phyloP scores from a whole-genome alignment of 2,329 filamentous ascomycete species.

The Arthrinium puccinioides region DNA sequence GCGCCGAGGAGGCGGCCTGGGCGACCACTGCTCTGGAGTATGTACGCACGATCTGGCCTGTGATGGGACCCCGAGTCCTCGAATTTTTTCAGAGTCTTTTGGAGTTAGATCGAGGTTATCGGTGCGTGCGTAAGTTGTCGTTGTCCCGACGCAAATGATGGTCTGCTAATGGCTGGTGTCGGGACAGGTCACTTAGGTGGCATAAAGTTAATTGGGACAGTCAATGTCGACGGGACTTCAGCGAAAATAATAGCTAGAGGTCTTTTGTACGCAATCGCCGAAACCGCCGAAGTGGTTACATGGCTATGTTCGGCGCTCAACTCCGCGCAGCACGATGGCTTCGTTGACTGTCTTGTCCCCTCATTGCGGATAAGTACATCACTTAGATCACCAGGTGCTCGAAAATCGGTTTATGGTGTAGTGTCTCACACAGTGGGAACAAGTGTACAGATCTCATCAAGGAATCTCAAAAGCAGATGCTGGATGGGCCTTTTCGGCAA shows the following conservation, averaged over 20 bases:
- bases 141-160: no score
- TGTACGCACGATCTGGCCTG: neutral
- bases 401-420: neutral
- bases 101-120: no score
- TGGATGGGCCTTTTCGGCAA: neutral
- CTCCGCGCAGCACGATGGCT: neutral
- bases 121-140: no score
- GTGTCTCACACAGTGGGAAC: neutral
- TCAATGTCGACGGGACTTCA: no score
- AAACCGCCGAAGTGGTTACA: neutral
- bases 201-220: neutral
- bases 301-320: neutral
- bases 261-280: no score
- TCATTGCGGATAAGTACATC: no score
- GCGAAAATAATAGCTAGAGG: no score
- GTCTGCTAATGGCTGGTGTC: neutral
- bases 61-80: neutral
- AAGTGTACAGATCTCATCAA: neutral
- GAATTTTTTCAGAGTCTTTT: neutral
- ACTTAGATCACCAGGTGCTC: neutral
- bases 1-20: neutral
- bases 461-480: neutral
- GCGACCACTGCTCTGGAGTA: neutral
- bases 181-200: neutral
- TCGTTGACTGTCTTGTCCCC: no score